Evolutionary conservation across 371 early-diverging fungal species (phyloP), one percentile per base, ranked within the genome.

Genomic region (Blakeslea trispora): DNA sequence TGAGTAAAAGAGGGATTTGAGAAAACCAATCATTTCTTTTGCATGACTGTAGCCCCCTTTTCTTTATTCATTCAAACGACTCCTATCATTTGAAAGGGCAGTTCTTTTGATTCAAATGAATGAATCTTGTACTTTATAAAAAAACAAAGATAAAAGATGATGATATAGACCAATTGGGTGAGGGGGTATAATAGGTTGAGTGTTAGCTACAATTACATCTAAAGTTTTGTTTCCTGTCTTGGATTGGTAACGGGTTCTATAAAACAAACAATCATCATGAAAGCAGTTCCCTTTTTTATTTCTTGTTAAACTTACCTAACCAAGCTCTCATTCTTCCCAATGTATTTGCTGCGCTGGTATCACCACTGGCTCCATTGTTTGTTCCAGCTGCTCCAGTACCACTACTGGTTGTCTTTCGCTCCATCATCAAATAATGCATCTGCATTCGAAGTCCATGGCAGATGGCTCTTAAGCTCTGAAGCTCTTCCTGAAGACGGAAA

Each of bases 361-460:
- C 35, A 9, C 41, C 41, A 24, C 34, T 45, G 9, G 37, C 45
- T 18, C 9, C 41, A 37, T 42, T 11, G 17, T 19, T 47, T 8
- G 45, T 31, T 14, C 50, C n/a, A 52, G 42, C 23, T 22, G 60
- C 17, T 11, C 55, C 32, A 13, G 31, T 24, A 1, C 42, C 23
- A n/a, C 42, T 53, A 10, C 53, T 43, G n/a, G 32, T 46, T 3
- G 57, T 47, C 34, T 68, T 69, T n/a, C 81, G 68, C 14, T 85
- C 85, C 72, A 82, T 71, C 63, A 84, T 64, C 6, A 84, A 14
- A 61, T 79, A 84, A 49, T 88, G 88, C 81, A 88, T 85, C 54
- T 88, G 88, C 79, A 88, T 83, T 15, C 87, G 69, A 45, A 84
- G 51, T 0, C 85, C 83, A 63, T 88, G 84, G 53, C 88, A 87